Base-by-base conservation (phyloP, 108 stramenopile genomes). In the Conticribra guillardii region DNA sequence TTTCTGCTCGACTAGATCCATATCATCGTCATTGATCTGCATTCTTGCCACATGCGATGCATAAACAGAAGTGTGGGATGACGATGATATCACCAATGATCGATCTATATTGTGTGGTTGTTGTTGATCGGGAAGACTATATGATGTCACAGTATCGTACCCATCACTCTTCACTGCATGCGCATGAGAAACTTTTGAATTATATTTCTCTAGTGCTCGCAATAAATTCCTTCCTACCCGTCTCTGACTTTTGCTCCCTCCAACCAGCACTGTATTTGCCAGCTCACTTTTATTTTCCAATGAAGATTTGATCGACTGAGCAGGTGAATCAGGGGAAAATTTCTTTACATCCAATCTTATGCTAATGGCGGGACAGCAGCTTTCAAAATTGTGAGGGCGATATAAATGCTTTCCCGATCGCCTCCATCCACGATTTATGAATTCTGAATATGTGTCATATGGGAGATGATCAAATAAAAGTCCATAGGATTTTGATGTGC, bases 381-480 rank as follows among this genome's bases (percentile, higher is more conserved):
- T 85, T 49, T 80, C 79, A 73, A 82, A 90, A 60, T 91, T 96
- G 54, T 75, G 58, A 27, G 94, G 94, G 37, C 76, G 79, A 52
- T 96, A 96, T 55, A 96, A 68, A 68, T 89, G 86, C 34, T 81
- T 69, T 29, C 94, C 94, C 11, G 87, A 88, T 52, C 94, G 80
- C 62, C 94, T 84, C 91, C 91, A 96, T 47, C 94, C 94, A 60
- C 78, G 62, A 73, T 85, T 60, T 8, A 93, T 74, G 16, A 93
- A 79, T 15, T 51, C 63, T 66, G 87, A 81, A 72, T 96, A 96
- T 14, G 54, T 62, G 15, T 57, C 33, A 8, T 88, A 80, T 22
- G 83, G 72, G 21, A 95, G 55, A 27, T 54, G 24, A 47, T 83
- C 84, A 55, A 76, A 82, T 47, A 93, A 31, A 15, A 93, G 61